Evolutionary conservation across 345 rosid genomes (phyloP).

Genomic region (Aquilaria sinensis): DNA sequence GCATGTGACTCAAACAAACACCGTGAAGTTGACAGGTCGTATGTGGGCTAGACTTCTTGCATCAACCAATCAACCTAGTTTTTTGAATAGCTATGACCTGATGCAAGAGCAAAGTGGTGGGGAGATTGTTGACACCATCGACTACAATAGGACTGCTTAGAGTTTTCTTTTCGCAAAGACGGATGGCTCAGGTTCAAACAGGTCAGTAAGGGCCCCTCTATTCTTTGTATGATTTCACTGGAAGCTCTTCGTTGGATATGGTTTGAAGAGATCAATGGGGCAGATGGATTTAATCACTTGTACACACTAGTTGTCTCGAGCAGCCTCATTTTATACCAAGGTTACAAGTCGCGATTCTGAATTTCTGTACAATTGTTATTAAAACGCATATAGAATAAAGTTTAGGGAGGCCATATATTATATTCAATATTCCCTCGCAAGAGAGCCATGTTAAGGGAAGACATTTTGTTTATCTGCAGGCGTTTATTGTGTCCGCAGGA

Average conservation of each 20-base stretch:
- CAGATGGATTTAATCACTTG: background rate
- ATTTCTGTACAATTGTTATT: no score
- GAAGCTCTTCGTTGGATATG: conserved; percentile 2
- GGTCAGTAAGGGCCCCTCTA: conserved; percentile 6
- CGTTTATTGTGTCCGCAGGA: no score
- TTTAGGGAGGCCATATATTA: no score
- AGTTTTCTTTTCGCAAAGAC: conserved; percentile 11
- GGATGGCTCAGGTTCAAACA: conserved; percentile 10
- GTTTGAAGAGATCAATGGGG: conserved; percentile 5
- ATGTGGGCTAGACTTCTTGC: conserved; percentile 99
- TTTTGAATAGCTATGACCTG: conserved; percentile 38
- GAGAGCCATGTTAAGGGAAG: no score
- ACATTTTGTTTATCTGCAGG: no score
- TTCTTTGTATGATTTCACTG: conserved; percentile 2
- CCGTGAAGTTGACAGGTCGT: conserved; percentile 81
- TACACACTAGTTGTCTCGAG: no score
- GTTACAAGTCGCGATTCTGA: no score
- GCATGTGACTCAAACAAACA: conserved; percentile 78
- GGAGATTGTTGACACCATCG: conserved; percentile 27
- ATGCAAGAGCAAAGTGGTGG: conserved; percentile 26
- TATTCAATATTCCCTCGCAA: no score
- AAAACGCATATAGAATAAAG: no score
- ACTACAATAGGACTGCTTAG: conserved; percentile 34
- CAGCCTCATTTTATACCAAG: no score
- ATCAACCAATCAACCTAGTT: conserved; percentile 90